Percentiles rank a stretch among this genome's conserved stretches.
Conservation (phyloP, 2,329 filamentous ascomycete genomes). For the Alternaria conjuncta region DNA sequence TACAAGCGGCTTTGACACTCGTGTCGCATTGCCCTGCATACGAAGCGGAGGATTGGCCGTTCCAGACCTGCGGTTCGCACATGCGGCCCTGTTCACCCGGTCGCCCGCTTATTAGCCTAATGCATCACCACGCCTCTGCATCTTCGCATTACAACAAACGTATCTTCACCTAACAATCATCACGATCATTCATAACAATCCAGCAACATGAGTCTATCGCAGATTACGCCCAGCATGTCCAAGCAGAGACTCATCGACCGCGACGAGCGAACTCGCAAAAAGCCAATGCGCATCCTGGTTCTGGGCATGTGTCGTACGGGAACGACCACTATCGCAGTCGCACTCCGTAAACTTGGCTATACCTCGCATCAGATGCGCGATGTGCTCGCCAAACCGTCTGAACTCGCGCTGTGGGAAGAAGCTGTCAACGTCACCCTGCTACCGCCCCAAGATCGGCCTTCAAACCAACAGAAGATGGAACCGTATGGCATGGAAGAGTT, state of each 20-base stretch:
- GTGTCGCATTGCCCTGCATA: background rate
- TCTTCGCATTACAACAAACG: conserved; percentile 3
- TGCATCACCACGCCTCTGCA: conserved; percentile 14
- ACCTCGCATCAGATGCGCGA: conserved; percentile 33
- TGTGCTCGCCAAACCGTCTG: conserved; percentile 23
- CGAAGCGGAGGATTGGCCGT: background rate
- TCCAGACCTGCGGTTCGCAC: conserved; percentile 19
- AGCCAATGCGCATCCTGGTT: conserved; percentile 75
- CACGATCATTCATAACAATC: background rate
- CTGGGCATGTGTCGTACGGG: conserved; percentile 74
- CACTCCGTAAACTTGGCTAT: conserved; percentile 54
- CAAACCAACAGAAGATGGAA: conserved; percentile 12
- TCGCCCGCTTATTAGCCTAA: conserved; percentile 33
- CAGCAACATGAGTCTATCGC: background rate
- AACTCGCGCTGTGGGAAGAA: conserved; percentile 39
- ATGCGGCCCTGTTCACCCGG: conserved; percentile 25
- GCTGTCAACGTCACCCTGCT: conserved; percentile 33
- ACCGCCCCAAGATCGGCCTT: conserved; percentile 18
- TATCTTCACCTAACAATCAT: conserved; percentile 2
- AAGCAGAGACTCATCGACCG: conserved; percentile 61
- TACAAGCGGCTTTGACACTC: background rate
- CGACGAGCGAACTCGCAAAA: conserved; percentile 67
- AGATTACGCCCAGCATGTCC: conserved; percentile 9
- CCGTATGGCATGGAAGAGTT: conserved; percentile 49
- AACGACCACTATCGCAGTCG: conserved; percentile 60